Base-by-base conservation (phyloP, 2,329 filamentous ascomycete genomes). In the Sporothrix brasiliensis region DNA sequence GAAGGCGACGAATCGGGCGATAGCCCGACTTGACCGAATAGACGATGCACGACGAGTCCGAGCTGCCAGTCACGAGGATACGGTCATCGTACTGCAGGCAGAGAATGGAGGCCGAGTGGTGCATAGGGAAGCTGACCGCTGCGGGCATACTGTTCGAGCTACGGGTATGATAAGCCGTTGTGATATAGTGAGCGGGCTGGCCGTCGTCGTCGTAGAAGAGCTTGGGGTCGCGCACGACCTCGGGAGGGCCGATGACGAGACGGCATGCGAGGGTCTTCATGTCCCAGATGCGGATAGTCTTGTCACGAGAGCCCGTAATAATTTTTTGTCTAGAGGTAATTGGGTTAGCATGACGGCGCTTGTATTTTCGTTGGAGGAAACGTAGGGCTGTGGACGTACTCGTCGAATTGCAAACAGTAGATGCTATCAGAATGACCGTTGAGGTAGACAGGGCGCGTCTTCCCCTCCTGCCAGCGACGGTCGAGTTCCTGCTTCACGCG, bases 351-450 rank as follows among this genome's bases (percentile, higher is more conserved):
- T 10, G 21, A 58, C 54, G 7, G 54, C 60, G 41, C 49, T n/a
- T 63, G 39, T 24, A 24, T 44, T 19, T 50, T 7, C 21, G 39
- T 41, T 27, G 1, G 14, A 13, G 11, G 16, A 44, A 44, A 44
- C 13, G 13, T 9, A 19, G 52, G 21, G 27, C 21, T 34, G 13
- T 24, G 21, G 21, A 83, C 90, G 76, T 86, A 93, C 90, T 98
- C 94, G 79, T 99, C 95, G 78, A 98, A 99, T 78, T 99, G 95
- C 70, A 97, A 88, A 80, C 95, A 99, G 81, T 99, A 99, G 70
- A 99, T 96, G 74, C 93, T 97, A 79, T 99, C 95, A 34, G 90
- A 89, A 79, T 99, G 95, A 2, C 95, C 95, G 76, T 95, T 93
- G 27, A 99, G 86, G 79, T 97, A 98, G 70, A 97, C 89, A 0